Evolutionary conservation across 2,329 filamentous ascomycete genomes (phyloP), one percentile per base, ranked within the genome.

Genomic region (Alternaria sp.): DNA sequence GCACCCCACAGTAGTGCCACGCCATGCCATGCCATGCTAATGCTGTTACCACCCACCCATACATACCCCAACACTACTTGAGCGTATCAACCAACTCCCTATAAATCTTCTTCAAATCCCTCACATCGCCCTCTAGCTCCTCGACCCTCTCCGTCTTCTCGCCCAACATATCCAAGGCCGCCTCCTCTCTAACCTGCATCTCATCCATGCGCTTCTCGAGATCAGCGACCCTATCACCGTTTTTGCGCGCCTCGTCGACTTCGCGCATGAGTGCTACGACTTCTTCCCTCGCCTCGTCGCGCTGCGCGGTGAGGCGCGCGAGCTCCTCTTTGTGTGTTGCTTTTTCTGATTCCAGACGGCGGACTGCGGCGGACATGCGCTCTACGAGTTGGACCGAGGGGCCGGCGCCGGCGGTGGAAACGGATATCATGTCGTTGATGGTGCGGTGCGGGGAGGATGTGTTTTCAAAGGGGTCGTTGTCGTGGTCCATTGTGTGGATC

Each of bases 101-200:
- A 82, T 98, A 98, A 86, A 99, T 97, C 74, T 89, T 90, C 83
- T 99, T 99, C 77, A 99, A 85, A 82, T 99, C 95, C 66, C 89
- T 84, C 54, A 99, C 91, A 83, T 98, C 95, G 12, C 91, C 90
- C 78, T 86, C 88, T 67, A 99, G 82, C 83, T 99, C 95, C 74
- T 97, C 93, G 2, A 97, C 94, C 73, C 91, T 83, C 83, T 99
- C 95, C 78, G 93, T 97, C 86, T 97, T 97, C 86, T 99, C 95
- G 1, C 95, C 95, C 57, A 99, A 81, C 88, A 98, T 90, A 81
- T 98, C 94, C 54, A 99, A 83, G 61, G 93, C 96, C 14, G 93
- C 95, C 75, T 96, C 89, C 76, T 98, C 97, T 70, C 94, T 85
- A 63, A 87, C 83, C 71, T 92, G 89, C 65, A 97, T 82, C 42